A percentile compares a stretch with the other conserved stretches of the same genome.
These are phyloP conservation scores for Beauveria australis DNA, from an alignment of 2,329 filamentous ascomycete species.

Conservation along the genomic window DNA sequence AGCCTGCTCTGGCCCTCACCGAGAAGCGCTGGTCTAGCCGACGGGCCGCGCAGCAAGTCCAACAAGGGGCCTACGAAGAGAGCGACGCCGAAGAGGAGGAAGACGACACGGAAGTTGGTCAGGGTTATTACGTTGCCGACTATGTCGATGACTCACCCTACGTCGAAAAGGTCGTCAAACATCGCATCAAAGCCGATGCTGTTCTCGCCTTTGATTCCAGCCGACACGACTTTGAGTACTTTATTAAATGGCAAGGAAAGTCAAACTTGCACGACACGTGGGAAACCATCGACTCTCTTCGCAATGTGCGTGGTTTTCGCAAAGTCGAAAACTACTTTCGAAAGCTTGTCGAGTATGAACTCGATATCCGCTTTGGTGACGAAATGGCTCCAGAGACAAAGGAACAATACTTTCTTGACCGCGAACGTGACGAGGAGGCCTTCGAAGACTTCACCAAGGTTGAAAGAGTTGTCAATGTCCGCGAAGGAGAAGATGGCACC, in stretches of 20 bases:
- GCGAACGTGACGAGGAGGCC: constrained; percentile 82
- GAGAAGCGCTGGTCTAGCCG: constrained; percentile 91
- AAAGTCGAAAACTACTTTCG: constrained; percentile 93
- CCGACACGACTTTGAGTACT: constrained; percentile 76
- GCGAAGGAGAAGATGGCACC: constrained; percentile 68
- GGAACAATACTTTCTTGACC: constrained; percentile 91
- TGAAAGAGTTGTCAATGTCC: constrained; percentile 81
- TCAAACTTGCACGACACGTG: constrained; percentile 95
- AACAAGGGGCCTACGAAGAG: constrained; percentile 56
- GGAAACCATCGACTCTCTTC: constrained; percentile 71
- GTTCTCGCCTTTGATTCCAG: constrained; percentile 49
- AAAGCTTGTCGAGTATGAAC: constrained; percentile 71
- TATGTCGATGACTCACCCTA: constrained; percentile 73
- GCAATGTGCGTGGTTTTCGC: constrained; percentile 72
- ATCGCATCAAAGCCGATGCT: constrained; percentile 64
- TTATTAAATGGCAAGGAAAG: constrained; percentile 95
- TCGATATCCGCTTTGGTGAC: constrained; percentile 67
- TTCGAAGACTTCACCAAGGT: constrained; percentile 86
- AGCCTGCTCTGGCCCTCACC: constrained; percentile 56
- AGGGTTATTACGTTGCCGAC: constrained; percentile 61
- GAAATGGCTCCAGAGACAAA: constrained; percentile 76
- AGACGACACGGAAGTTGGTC: constrained; percentile 45
- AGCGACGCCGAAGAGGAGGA: constrained; percentile 58
- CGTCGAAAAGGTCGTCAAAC: constrained; percentile 85
- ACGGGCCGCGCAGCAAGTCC: constrained; percentile 68